These are phyloP conservation scores for Mycena kentingensis DNA, from an alignment of 768 basidiomycete genomes.

Conservation along the genomic window DNA sequence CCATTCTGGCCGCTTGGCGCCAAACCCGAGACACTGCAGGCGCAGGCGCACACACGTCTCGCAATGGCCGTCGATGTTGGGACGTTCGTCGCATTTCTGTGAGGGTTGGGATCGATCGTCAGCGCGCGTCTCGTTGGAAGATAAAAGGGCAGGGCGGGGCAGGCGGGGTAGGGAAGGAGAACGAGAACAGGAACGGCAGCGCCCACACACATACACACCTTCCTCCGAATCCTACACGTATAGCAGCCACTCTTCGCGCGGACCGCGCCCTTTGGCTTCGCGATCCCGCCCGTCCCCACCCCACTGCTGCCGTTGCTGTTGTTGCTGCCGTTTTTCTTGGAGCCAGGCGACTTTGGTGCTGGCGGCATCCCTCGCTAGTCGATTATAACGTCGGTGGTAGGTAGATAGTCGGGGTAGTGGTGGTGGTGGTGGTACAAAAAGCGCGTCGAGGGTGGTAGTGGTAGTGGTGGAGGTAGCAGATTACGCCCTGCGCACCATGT, in stretches of 20 bases:
- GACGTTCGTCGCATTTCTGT: constrained; percentile 85
- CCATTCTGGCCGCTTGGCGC: constrained; percentile 85
- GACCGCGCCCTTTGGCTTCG: constrained; percentile 78
- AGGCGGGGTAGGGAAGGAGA: constrained; percentile 21
- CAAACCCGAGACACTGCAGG: constrained; percentile 85
- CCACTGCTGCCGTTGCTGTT: not conserved
- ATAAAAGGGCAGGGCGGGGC: too few species aligned
- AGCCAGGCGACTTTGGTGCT: constrained; percentile 42
- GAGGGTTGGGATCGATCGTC: too few species aligned
- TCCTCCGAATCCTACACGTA: constrained; percentile 83
- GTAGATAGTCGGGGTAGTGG: constrained; percentile 21
- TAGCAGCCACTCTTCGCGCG: constrained; percentile 89
- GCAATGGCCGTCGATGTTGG: constrained; percentile 62
- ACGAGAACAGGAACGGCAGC: constrained; percentile 8
- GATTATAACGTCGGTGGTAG: constrained; percentile 12
- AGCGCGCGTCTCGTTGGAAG: too few species aligned
- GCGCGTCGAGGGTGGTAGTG: too few species aligned
- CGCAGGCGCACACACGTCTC: constrained; percentile 76
- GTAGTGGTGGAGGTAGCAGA: too few species aligned
- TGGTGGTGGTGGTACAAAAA: too few species aligned
- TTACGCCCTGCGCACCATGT: too few species aligned
- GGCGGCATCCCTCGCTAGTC: constrained; percentile 36
- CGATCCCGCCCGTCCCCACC: constrained; percentile 40
- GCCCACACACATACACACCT: constrained; percentile 48
- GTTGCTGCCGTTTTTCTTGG: constrained; percentile 34